Evolutionary conservation across 1,284 basidiomycete species (phyloP).

Genomic region (Ustilago shanxiensis): DNA sequence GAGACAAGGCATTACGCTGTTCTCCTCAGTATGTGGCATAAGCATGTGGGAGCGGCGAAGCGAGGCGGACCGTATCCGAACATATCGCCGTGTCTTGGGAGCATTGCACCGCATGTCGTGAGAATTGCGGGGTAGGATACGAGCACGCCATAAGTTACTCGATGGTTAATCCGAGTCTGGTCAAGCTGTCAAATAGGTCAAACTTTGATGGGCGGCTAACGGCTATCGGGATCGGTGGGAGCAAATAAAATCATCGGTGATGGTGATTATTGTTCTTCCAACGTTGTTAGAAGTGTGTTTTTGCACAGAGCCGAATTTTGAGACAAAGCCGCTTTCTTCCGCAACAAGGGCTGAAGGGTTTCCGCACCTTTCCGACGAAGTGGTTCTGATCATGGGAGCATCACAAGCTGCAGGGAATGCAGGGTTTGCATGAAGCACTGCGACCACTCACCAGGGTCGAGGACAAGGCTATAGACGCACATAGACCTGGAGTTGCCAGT

Average conservation of each 20-base stretch:
- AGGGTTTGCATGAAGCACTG: conserved; percentile 7
- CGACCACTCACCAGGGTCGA: neutral
- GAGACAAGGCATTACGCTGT: neutral
- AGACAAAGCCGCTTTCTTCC: conserved; percentile 36
- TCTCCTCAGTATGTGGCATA: neutral
- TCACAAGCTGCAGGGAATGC: conserved; percentile 23
- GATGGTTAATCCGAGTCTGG: conserved; percentile 8
- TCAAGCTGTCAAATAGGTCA: conserved; percentile 21
- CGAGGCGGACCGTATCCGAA: too few species aligned
- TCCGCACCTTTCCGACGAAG: conserved; percentile 22
- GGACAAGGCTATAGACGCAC: too few species aligned
- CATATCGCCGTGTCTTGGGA: too few species aligned
- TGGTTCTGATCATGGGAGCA: neutral
- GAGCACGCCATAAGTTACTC: conserved; percentile 39
- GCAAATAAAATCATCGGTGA: neutral
- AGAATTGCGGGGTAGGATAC: neutral
- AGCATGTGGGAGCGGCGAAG: neutral
- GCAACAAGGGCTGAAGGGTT: neutral
- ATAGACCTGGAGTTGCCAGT: neutral
- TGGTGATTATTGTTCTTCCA: neutral
- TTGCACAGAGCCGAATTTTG: neutral
- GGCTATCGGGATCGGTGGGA: neutral
- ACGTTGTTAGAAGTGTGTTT: neutral
- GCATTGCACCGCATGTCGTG: neutral
- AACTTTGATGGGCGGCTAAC: neutral